A percentile compares a stretch with the other conserved stretches of the same genome.
Evolutionary conservation across 1,284 basidiomycete species (phyloP).

Genomic region (Pseudomicrostroma phylloplanum): DNA sequence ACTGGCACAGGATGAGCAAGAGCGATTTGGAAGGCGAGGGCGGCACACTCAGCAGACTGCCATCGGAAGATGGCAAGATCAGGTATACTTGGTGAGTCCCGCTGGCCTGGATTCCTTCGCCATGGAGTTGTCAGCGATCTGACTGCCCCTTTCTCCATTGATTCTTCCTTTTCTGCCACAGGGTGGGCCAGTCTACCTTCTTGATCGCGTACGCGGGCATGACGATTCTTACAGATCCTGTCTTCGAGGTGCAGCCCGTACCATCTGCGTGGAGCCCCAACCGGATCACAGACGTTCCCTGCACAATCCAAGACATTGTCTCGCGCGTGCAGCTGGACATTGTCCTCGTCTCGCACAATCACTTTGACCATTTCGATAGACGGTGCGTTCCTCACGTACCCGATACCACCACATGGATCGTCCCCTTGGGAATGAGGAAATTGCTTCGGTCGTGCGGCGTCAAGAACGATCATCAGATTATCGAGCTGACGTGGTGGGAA

Average conservation of each 20-base stretch:
- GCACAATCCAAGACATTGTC: constrained; percentile 50
- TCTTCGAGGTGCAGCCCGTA: constrained; percentile 53
- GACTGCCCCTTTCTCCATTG: too few species aligned
- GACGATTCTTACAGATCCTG: constrained; percentile 55
- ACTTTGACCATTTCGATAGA: constrained; percentile 45
- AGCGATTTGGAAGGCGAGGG: neutral
- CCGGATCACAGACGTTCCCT: constrained; percentile 53
- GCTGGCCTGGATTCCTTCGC: too few species aligned
- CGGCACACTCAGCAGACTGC: neutral
- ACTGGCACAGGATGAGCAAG: neutral
- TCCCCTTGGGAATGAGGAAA: constrained; percentile 36
- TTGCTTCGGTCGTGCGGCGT: constrained; percentile 36
- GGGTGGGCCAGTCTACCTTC: constrained; percentile 39
- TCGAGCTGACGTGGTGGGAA: constrained; percentile 50
- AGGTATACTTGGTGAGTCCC: too few species aligned
- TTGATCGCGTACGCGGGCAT: constrained; percentile 54
- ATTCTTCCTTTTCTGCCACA: neutral
- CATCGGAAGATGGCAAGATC: neutral
- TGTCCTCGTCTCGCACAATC: constrained; percentile 54
- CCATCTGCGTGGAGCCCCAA: constrained; percentile 52
- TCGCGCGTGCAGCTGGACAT: constrained; percentile 51
- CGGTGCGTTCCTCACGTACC: constrained; percentile 30
- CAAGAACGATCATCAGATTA: constrained; percentile 18
- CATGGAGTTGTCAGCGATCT: too few species aligned
- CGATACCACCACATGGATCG: constrained; percentile 33